Conservation (phyloP, 345 rosid genomes). For the Passiflora organensis region DNA sequence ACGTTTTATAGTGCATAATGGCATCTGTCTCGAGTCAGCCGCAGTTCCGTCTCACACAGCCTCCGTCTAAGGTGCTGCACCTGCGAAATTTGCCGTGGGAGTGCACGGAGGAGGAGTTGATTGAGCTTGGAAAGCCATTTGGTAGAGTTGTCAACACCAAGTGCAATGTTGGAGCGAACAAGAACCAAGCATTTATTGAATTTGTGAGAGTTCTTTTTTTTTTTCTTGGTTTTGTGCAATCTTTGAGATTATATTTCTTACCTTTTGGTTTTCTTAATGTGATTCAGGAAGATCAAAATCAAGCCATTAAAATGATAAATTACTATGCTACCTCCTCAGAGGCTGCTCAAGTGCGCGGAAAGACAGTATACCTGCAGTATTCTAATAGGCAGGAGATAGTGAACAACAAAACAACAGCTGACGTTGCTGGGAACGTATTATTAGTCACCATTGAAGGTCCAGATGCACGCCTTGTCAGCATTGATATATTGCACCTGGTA, state of each 20-base stretch:
- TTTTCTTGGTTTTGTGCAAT: neutral
- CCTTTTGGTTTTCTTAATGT: neutral
- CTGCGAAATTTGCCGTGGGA: conserved; percentile 99
- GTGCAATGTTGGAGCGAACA: conserved; percentile 98
- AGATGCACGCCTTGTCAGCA: conserved; percentile 97
- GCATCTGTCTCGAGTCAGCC: conserved; percentile 95
- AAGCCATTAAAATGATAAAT: conserved; percentile 97
- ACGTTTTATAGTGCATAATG: conserved; percentile 36
- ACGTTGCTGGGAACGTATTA: conserved; percentile 95
- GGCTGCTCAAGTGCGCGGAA: conserved; percentile 99
- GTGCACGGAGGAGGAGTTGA: conserved; percentile 87
- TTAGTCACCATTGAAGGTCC: conserved; percentile 89
- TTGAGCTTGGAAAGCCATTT: conserved; percentile 97
- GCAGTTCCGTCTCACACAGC: conserved; percentile 96
- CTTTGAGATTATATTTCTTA: neutral
- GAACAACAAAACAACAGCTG: conserved; percentile 94
- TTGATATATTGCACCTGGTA: conserved; percentile 97
- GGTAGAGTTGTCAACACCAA: conserved; percentile 93
- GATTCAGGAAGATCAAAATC: conserved; percentile 83
- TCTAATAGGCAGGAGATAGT: conserved; percentile 98
- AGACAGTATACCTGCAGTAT: conserved; percentile 96
- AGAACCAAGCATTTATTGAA: conserved; percentile 97
- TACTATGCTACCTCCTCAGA: conserved; percentile 95
- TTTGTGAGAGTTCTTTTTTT: conserved; percentile 52
- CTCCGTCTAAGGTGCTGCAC: conserved; percentile 98